phyloP scores from a whole-genome alignment of 345 rosid species.

The Sapria himalayana region DNA sequence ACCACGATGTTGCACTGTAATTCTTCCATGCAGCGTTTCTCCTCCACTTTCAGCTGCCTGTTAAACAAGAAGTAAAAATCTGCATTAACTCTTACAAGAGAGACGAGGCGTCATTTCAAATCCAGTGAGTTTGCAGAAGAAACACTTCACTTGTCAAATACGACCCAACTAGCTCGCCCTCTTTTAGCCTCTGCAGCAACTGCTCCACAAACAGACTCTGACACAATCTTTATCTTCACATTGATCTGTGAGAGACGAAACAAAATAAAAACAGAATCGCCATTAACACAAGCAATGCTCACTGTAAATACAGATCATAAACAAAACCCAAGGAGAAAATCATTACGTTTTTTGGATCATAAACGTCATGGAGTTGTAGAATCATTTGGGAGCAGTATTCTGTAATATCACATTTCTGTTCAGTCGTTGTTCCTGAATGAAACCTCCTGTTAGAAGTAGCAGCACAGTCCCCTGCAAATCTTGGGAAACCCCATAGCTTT shows the following conservation, averaged over 20 bases:
- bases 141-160: slow-evolving; percentile 60
- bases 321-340: neutral
- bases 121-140: neutral
- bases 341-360: slow-evolving; percentile 79
- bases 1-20: slow-evolving; percentile 92
- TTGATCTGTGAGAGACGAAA: slow-evolving; percentile 29
- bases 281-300: slow-evolving; percentile 5
- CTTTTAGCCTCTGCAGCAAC: slow-evolving; percentile 77
- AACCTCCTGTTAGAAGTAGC: slow-evolving; percentile 68
- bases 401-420: slow-evolving; percentile 54
- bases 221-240: slow-evolving; percentile 75
- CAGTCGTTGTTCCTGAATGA: slow-evolving; percentile 37
- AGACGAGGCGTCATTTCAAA: slow-evolving; percentile 1
- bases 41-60: slow-evolving; percentile 80
- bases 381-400: slow-evolving; percentile 97
- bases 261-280: slow-evolving; percentile 1
- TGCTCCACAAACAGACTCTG: slow-evolving; percentile 75
- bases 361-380: slow-evolving; percentile 93
- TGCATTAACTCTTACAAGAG: slow-evolving; percentile 1
- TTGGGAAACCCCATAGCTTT: slow-evolving; percentile 78
- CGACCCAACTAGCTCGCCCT: slow-evolving; percentile 72
- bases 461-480: slow-evolving; percentile 86
- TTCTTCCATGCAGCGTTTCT: slow-evolving; percentile 80
- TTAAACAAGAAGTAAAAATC: slow-evolving; percentile 7
- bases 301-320: slow-evolving; percentile 1